These are phyloP conservation scores for Turritis glabra DNA, from an alignment of 345 rosid genomes.

Conservation along the genomic window DNA sequence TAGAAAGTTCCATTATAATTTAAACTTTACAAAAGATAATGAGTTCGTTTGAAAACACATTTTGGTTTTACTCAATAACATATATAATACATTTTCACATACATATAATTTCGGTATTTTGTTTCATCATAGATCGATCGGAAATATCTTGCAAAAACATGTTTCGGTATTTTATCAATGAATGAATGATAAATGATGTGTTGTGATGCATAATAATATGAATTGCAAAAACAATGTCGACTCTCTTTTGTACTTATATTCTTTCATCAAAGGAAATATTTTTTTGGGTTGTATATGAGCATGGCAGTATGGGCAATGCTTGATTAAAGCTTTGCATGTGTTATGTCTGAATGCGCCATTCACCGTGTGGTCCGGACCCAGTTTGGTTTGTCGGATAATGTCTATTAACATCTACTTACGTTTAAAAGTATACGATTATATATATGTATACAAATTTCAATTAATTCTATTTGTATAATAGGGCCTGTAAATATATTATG, in stretches of 20 bases:
- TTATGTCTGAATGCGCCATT: constrained; percentile 4
- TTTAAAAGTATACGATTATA: no score
- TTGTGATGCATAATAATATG: neutral
- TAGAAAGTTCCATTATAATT: no score
- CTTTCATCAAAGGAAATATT: neutral
- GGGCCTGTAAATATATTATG: neutral
- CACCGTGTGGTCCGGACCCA: constrained; percentile 25
- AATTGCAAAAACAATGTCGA: neutral
- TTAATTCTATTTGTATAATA: no score
- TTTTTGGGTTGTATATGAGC: neutral
- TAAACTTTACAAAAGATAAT: no score
- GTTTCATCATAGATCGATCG: no score
- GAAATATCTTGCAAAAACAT: no score
- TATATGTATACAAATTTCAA: neutral
- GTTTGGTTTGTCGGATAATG: constrained; percentile 4
- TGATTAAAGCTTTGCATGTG: constrained; percentile 20
- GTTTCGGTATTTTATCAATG: neutral
- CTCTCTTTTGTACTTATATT: no score
- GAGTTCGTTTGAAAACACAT: no score
- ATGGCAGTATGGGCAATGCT: constrained; percentile 12
- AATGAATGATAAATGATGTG: neutral
- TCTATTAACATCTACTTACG: neutral
- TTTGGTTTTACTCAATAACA: no score
- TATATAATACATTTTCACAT: no score
- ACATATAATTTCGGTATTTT: neutral